Conservation (phyloP, 768 basidiomycete genomes). For the Lyophyllum atratum region DNA sequence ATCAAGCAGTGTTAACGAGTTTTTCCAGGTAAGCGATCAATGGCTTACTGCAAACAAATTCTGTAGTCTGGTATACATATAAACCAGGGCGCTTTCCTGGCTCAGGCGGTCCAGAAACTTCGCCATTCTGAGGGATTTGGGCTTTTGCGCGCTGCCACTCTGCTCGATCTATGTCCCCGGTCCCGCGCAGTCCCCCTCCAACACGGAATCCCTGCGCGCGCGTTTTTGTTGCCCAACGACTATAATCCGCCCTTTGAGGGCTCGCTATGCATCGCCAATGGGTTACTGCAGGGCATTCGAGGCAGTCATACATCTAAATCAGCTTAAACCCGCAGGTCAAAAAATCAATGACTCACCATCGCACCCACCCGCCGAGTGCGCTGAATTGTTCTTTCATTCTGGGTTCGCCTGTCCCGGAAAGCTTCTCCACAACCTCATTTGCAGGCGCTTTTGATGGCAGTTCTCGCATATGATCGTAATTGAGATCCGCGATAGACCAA, state of each 20-base stretch:
- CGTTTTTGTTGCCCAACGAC: too few relatives aligned
- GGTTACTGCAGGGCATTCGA: constrained; percentile 74
- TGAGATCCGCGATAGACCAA: constrained; percentile 40
- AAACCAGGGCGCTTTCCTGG: constrained; percentile 51
- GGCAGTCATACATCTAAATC: constrained; percentile 41
- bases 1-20: neutral
- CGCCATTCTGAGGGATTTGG: constrained; percentile 23
- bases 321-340: constrained; percentile 9
- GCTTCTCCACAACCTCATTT: constrained; percentile 58
- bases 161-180: constrained; percentile 49
- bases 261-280: constrained; percentile 78
- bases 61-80: constrained; percentile 60
- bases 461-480: constrained; percentile 68
- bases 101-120: constrained; percentile 21
- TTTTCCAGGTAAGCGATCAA: neutral
- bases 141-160: constrained; percentile 34
- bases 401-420: too few relatives aligned
- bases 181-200: too few relatives aligned
- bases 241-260: constrained; percentile 71
- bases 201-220: too few relatives aligned
- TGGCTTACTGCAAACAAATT: constrained; percentile 69
- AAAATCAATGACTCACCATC: constrained; percentile 56
- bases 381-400: constrained; percentile 48
- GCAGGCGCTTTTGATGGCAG: constrained; percentile 52
- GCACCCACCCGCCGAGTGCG: constrained; percentile 78